Percentiles rank a stretch among this genome's conserved stretches.
phyloP scores from a whole-genome alignment of 441 rosid species.

The Pelargonium citronellum region DNA sequence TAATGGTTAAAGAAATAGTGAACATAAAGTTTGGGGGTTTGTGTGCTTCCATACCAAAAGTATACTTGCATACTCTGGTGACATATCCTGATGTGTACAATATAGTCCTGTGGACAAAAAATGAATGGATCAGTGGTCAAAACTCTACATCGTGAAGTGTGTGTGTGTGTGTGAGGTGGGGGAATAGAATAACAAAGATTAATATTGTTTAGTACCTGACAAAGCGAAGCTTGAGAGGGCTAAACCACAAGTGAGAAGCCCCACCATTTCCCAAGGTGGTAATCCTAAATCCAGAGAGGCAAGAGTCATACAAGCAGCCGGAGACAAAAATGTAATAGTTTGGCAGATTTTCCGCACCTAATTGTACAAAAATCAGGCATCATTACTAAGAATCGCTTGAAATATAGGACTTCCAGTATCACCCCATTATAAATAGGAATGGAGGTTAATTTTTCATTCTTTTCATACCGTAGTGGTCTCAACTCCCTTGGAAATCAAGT shows the following conservation, averaged over 20 bases:
- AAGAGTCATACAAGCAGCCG: constrained; percentile 82
- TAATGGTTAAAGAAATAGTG: neutral
- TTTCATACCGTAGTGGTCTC: constrained; percentile 66
- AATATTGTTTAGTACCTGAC: constrained; percentile 52
- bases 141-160: too few species aligned
- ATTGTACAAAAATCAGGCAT: constrained; percentile 21
- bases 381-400: neutral
- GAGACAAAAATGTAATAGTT: constrained; percentile 77
- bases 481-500: constrained; percentile 68
- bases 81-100: constrained; percentile 96
- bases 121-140: neutral
- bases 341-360: constrained; percentile 95
- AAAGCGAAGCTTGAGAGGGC: constrained; percentile 89
- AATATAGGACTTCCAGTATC: neutral
- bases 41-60: constrained; percentile 52
- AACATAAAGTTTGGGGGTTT: constrained; percentile 8
- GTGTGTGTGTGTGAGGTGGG: too few species aligned
- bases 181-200: too few species aligned
- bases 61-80: constrained; percentile 90
- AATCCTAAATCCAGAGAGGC: constrained; percentile 84
- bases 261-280: constrained; percentile 91
- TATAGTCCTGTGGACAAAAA: constrained; percentile 48
- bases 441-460: neutral
- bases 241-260: constrained; percentile 74
- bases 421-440: neutral